phyloP scores from a whole-genome alignment of 225 moss, liverwort and hornwort species.

The Marchantia paleacea region DNA sequence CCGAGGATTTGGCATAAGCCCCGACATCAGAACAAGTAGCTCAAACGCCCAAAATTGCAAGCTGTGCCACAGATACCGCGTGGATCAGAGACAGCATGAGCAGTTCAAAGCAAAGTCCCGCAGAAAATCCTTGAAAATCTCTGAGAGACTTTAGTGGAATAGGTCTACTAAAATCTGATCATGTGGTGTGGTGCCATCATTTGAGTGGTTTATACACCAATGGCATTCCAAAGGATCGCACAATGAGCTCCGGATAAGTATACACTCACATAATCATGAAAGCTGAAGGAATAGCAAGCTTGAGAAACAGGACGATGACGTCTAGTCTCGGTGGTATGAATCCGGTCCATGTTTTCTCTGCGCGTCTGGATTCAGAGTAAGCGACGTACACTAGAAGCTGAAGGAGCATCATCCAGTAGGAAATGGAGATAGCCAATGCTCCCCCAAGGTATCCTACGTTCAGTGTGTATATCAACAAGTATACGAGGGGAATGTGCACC shows the following conservation, averaged over 20 bases:
- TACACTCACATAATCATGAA: constrained; percentile 74
- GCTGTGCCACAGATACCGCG: constrained; percentile 31
- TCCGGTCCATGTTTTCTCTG: constrained; percentile 61
- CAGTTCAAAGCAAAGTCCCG: neutral
- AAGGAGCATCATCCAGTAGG: constrained; percentile 65
- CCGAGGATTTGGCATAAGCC: constrained; percentile 56
- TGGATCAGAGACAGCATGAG: neutral
- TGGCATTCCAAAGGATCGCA: neutral
- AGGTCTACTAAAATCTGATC: neutral
- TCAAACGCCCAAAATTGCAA: constrained; percentile 74
- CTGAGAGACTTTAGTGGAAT: neutral
- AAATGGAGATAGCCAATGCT: constrained; percentile 53
- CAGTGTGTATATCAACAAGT: constrained; percentile 24
- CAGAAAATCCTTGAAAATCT: neutral
- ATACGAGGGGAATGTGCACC: constrained; percentile 27
- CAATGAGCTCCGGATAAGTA: neutral
- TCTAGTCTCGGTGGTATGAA: constrained; percentile 50
- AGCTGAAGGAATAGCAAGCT: constrained; percentile 68
- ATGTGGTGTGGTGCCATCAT: neutral
- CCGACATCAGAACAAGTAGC: constrained; percentile 56
- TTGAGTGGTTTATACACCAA: neutral
- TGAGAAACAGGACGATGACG: constrained; percentile 51
- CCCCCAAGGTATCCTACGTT: constrained; percentile 26
- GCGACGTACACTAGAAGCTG: constrained; percentile 48
- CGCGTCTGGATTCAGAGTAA: constrained; percentile 16